phyloP scores from a whole-genome alignment of 1,284 basidiomycete species.

The Cystobasidium sp. region DNA sequence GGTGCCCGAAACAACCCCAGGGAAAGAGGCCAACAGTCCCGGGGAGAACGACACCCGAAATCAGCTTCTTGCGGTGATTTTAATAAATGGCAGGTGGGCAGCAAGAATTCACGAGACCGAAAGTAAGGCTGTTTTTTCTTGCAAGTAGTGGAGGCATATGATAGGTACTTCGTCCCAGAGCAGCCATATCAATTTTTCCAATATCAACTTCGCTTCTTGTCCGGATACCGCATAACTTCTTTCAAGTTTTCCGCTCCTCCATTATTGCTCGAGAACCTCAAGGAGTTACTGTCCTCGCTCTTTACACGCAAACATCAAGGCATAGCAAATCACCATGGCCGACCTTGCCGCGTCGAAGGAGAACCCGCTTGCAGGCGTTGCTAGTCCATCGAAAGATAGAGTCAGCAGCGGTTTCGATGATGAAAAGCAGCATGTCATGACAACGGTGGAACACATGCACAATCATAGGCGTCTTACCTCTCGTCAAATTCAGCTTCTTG shows the following conservation, averaged over 20 bases:
- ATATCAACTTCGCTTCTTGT: neutral
- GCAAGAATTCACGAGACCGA: too few relatives aligned
- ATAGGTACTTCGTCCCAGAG: too few relatives aligned
- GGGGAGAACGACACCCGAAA: too few relatives aligned
- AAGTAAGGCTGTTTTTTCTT: too few relatives aligned
- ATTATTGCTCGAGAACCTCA: neutral
- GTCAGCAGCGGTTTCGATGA: neutral
- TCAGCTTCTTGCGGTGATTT: too few relatives aligned
- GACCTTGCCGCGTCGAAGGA: constrained; percentile 29
- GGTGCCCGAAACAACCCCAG: too few relatives aligned
- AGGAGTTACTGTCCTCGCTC: neutral
- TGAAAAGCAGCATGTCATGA: constrained; percentile 32
- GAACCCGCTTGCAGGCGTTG: constrained; percentile 39
- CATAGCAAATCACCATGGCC: constrained; percentile 1
- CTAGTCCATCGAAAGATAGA: constrained; percentile 8
- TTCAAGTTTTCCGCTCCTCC: neutral
- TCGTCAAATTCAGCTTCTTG: constrained; percentile 42
- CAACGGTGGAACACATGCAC: constrained; percentile 39
- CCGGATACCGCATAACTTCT: neutral
- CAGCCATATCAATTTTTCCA: neutral
- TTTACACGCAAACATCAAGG: too few relatives aligned
- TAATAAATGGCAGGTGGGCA: too few relatives aligned
- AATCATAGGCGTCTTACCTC: constrained; percentile 39
- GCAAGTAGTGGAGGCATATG: too few relatives aligned
- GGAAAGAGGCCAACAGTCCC: too few relatives aligned